A percentile compares a stretch with the other conserved stretches of the same genome.
Conservation (phyloP, 192 early-diverging fungal genomes). For the Coemansia sp. region DNA sequence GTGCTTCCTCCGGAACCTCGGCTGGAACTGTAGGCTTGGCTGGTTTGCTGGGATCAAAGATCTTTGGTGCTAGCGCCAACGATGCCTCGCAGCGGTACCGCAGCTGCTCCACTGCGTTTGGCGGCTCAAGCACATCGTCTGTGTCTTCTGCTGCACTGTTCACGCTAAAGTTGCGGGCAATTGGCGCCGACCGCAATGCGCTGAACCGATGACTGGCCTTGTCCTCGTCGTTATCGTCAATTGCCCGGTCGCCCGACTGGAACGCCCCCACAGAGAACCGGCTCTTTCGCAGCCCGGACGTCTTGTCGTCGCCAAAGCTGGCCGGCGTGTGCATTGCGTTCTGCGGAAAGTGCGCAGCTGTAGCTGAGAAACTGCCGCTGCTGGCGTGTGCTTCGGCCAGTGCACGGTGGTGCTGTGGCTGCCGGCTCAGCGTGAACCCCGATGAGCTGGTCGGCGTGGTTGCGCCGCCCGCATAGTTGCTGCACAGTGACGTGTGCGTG, state of each 20-base stretch:
- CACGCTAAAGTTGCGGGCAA: slow-evolving; percentile 9
- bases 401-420: slow-evolving; percentile 6
- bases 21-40: not conserved
- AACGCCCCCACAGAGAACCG: slow-evolving; percentile 45
- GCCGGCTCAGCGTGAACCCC: slow-evolving; percentile 11
- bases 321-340: slow-evolving; percentile 11
- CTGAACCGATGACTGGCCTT: slow-evolving; percentile 11
- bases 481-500: slow-evolving; percentile 41
- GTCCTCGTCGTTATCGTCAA: slow-evolving; percentile 3
- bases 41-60: slow-evolving; percentile 22
- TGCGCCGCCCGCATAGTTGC: not conserved
- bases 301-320: slow-evolving; percentile 20
- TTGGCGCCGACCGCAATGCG: slow-evolving; percentile 17
- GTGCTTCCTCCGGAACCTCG: not conserved
- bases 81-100: slow-evolving; percentile 36
- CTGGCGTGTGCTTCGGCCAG: slow-evolving; percentile 18
- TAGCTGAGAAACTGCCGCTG: slow-evolving; percentile 27
- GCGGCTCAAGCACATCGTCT: slow-evolving; percentile 7
- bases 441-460: slow-evolving; percentile 18
- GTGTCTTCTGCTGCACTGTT: slow-evolving; percentile 9
- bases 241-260: slow-evolving; percentile 10
- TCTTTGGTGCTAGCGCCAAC: slow-evolving; percentile 38
- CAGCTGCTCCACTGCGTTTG: slow-evolving; percentile 49
- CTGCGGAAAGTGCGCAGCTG: slow-evolving; percentile 31
- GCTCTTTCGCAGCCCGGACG: slow-evolving; percentile 13